Evolutionary conservation across 2,329 filamentous ascomycete species (phyloP), one percentile per base, ranked within the genome.

Genomic region (Dactylonectria estremocensis): DNA sequence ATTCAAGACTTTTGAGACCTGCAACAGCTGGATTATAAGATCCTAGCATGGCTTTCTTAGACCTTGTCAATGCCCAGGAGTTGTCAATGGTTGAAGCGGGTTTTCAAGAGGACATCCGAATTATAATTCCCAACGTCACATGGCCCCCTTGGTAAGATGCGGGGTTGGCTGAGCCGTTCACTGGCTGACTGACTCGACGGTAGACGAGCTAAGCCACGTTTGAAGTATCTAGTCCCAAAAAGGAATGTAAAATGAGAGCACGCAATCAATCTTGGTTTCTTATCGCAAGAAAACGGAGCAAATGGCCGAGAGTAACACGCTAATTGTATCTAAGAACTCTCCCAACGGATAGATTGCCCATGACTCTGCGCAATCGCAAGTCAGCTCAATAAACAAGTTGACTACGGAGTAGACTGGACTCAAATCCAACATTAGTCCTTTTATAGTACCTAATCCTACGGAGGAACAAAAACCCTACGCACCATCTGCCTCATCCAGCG

Each of bases 191-290:
- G 24, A 33, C 48, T 52, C 61, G 45, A 50, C 49, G 24, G 46
- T 35, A 24, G 16, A 5, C 22, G n/a, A 20, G n/a, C 49, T 49
- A 61, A 31, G 52, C 33, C 20, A 10, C n/a, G 9, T 64, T 33
- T 16, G 56, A 53, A 5, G 2, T 1, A 0, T 8, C 70, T 71
- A 74, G 2, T 1, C 64, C 33, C 0, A 2, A 63, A 64, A 2
- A n/a, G 53, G 72, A 66, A 0, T 40, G 8, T 66, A 0, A 16
- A 72, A 49, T 62, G 70, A 74, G 70, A 74, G 61, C 63, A 64
- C 28, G 8, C 16, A 14, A 22, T 18, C 16, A n/a, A 28, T n/a
- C 1, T 4, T 28, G 24, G 22, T 24, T 9, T 33, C 49, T 52
- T 33, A 52, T 52, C 49, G 33, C 49, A 52, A 7, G 40, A 43